These are phyloP conservation scores for Dianthus caryophyllus DNA, from an alignment of 148 eudicot genomes.

Conservation along the genomic window DNA sequence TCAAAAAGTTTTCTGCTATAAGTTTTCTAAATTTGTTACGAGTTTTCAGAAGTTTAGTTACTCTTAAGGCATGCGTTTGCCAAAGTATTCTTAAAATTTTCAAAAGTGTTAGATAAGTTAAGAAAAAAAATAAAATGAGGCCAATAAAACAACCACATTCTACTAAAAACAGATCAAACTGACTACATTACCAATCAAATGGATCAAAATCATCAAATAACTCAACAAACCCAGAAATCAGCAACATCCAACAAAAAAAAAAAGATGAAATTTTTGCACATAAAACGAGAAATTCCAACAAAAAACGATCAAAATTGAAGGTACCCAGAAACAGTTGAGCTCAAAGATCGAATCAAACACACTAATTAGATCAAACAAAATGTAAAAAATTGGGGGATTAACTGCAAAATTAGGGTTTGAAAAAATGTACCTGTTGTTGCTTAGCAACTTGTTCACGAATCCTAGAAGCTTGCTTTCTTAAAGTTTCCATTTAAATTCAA, in stretches of 20 bases:
- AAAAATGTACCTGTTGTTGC: conserved; percentile 54
- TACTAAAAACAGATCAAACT: conserved; percentile 6
- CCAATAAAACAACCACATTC: not conserved
- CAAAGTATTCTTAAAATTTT: too few species aligned
- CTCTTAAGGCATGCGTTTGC: too few species aligned
- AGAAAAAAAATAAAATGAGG: too few species aligned
- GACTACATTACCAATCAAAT: not conserved
- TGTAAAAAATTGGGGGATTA: not conserved
- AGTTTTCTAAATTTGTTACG: too few species aligned
- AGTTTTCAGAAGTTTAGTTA: too few species aligned
- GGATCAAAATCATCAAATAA: conserved; percentile 3
- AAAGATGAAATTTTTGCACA: not conserved
- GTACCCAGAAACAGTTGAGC: not conserved
- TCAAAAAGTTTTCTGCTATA: too few species aligned
- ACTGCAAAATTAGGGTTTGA: conserved; percentile 22
- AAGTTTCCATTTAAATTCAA: conserved; percentile 57
- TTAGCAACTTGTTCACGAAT: conserved; percentile 83
- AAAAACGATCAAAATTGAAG: not conserved
- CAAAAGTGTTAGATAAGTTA: too few species aligned
- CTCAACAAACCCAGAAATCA: not conserved
- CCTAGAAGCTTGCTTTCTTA: conserved; percentile 77
- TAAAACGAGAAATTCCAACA: not conserved
- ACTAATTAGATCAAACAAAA: conserved; percentile 2
- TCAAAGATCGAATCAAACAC: not conserved
- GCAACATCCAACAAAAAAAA: not conserved